Evolutionary conservation across 495 filamentous ascomycete species (phyloP).

Genomic region (Aspergillus biplanus): DNA sequence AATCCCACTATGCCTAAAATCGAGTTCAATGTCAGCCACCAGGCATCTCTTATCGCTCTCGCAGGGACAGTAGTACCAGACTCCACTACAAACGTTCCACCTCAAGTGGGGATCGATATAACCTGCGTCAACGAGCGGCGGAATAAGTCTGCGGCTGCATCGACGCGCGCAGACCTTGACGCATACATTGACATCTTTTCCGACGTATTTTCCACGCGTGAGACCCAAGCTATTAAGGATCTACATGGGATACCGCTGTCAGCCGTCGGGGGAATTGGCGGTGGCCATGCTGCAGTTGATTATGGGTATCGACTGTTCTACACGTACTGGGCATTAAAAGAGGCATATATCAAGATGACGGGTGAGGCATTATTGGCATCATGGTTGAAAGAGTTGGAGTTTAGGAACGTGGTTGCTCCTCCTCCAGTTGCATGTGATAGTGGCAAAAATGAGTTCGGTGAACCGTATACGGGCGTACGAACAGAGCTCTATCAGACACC

Average conservation of each 20-base stretch:
- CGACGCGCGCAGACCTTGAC: conserved; percentile 58
- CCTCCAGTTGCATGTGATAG: conserved; percentile 26
- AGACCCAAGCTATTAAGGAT: conserved; percentile 61
- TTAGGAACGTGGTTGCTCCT: conserved; percentile 65
- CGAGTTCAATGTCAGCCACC: conserved; percentile 89
- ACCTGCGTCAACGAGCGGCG: conserved; percentile 72
- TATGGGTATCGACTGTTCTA: conserved; percentile 78
- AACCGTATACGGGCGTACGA: conserved; percentile 53
- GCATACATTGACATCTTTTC: conserved; percentile 76
- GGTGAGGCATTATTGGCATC: conserved; percentile 82
- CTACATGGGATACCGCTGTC: conserved; percentile 12
- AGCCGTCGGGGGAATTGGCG: not conserved
- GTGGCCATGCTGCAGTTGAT: conserved; percentile 37
- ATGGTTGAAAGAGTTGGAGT: conserved; percentile 74
- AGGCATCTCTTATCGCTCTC: conserved; percentile 75
- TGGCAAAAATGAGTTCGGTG: conserved; percentile 35
- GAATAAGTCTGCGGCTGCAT: conserved; percentile 43
- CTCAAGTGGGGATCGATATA: conserved; percentile 67
- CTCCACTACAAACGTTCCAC: conserved; percentile 21
- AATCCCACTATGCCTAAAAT: conserved; percentile 41
- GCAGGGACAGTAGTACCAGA: conserved; percentile 45
- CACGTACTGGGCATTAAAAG: conserved; percentile 85
- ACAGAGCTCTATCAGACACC: conserved; percentile 52
- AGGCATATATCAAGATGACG: conserved; percentile 93
- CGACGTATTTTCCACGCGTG: conserved; percentile 70